Evolutionary conservation across 306 rosid genomes (phyloP), one percentile per base, ranked within the genome.

Genomic region (Geum urbanum): DNA sequence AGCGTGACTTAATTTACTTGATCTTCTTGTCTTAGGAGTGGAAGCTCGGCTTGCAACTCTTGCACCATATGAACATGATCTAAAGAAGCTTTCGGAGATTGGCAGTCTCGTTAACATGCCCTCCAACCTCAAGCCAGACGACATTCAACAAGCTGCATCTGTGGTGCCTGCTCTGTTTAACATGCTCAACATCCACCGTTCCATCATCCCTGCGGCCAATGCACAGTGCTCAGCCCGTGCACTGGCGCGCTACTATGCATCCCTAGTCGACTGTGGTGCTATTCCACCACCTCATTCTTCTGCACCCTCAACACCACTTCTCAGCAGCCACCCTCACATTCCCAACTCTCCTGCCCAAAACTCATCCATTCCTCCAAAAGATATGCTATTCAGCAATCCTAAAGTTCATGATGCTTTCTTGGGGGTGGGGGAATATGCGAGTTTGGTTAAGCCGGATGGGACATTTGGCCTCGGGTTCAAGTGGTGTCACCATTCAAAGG

Each of bases 211-310:
- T 22, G 88, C 97, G 40, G 99, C 92, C 24, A 91, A 95, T 53
- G 97, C 96, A 60, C 99, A 91, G 63, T 66, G 86, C 84, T 87
- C 99, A 57, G 99, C 97, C 32, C 92, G 97, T 18, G 99, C 99
- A 35, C 91, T 95, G 27, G 99, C 97, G 16, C 92, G 99, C 46
- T 95, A 88, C 57, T 95, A 95, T 70, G 99, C 99, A 67, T 83
- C 97, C 71, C 82, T 95, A 40, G 96, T 79, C 24, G 88, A 87
- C 53, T 88, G 91, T 20, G 97, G 99, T 41, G 77, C 78, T 63
- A 72, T 91, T 74, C 97, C 99, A 1, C 84, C 83, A 7, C 90
- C 92, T 53, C 99, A 91, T 77, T 83, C 92, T 70, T 76, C 95
- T n/a, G 70, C 83, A 60, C 80, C 95, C 32, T 58, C 43, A n/a